Evolutionary conservation across 1,284 basidiomycete genomes (phyloP).

Genomic region (Ganoderma sp.): DNA sequence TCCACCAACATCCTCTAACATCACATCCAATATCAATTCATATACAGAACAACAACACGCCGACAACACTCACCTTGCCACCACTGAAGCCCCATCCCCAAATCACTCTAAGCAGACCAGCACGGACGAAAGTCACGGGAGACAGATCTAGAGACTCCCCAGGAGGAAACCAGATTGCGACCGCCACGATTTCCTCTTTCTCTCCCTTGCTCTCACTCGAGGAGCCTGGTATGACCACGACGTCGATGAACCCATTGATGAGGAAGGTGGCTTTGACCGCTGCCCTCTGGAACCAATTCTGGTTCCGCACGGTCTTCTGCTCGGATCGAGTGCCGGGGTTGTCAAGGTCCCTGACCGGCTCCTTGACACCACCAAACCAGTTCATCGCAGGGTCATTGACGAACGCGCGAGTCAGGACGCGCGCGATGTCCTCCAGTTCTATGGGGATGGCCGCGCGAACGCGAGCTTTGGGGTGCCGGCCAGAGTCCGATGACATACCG

Average conservation of each 20-base stretch:
- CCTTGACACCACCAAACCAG: conserved; percentile 31
- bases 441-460: conserved; percentile 9
- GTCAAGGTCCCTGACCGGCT: conserved; percentile 22
- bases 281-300: conserved; percentile 25
- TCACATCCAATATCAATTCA: not conserved
- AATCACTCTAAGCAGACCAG: conserved; percentile 18
- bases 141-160: conserved; percentile 21
- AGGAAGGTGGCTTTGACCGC: conserved; percentile 16
- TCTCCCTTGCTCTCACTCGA: not conserved
- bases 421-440: conserved; percentile 14
- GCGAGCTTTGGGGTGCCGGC: not conserved
- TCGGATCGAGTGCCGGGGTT: not conserved
- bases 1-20: conserved; percentile 10
- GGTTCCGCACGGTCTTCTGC: conserved; percentile 15
- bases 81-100: conserved; percentile 16
- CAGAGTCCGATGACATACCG: not conserved
- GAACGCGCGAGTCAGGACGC: conserved; percentile 30
- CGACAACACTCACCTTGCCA: conserved; percentile 10
- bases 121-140: conserved; percentile 13
- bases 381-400: conserved; percentile 34
- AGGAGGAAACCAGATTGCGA: conserved; percentile 18
- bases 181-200: conserved; percentile 1
- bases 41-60: not conserved
- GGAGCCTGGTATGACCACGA: conserved; percentile 14
- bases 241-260: conserved; percentile 18